A percentile compares a stretch with the other conserved stretches of the same genome.
phyloP scores from a whole-genome alignment of 2,329 filamentous ascomycete species.

The Sporothrix brunneoviolacea region DNA sequence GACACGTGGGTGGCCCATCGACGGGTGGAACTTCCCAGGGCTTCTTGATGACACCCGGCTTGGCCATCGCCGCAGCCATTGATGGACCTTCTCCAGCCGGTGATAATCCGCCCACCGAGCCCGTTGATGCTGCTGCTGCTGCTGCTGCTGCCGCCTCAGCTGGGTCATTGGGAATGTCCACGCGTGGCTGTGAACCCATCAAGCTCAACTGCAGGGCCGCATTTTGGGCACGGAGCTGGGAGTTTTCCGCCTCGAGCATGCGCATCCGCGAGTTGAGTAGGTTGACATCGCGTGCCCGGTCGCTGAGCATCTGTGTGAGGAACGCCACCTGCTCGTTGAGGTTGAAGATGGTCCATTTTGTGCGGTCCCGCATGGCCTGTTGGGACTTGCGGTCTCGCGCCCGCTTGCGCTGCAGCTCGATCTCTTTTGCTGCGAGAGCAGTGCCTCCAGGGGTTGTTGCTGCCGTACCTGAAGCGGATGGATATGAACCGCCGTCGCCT shows the following conservation, averaged over 20 bases:
- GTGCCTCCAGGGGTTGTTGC: not conserved
- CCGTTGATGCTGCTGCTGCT: not conserved
- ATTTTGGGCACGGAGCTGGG: constrained; percentile 25
- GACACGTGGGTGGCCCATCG: constrained; percentile 21
- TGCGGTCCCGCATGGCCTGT: constrained; percentile 29
- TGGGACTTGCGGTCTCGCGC: constrained; percentile 28
- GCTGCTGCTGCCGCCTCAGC: not conserved
- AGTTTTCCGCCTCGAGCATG: constrained; percentile 24
- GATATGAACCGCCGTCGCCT: not conserved
- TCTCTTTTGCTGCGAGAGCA: constrained; percentile 12
- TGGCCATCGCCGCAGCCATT: not conserved
- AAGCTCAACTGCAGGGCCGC: constrained; percentile 25
- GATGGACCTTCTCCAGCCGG: not conserved
- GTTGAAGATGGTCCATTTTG: constrained; percentile 26
- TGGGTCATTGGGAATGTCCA: constrained; percentile 1
- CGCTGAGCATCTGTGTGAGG: constrained; percentile 22
- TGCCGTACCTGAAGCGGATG: not conserved
- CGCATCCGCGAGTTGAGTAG: constrained; percentile 19
- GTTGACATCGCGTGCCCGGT: constrained; percentile 18
- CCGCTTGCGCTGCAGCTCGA: constrained; percentile 26
- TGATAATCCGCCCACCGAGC: not conserved
- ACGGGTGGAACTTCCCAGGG: constrained; percentile 23
- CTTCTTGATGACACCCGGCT: constrained; percentile 7
- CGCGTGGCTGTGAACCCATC: constrained; percentile 17
- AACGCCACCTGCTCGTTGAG: constrained; percentile 25